Evolutionary conservation across 106 monocot species (phyloP).

Genomic region (Dendrobium catenatum): DNA sequence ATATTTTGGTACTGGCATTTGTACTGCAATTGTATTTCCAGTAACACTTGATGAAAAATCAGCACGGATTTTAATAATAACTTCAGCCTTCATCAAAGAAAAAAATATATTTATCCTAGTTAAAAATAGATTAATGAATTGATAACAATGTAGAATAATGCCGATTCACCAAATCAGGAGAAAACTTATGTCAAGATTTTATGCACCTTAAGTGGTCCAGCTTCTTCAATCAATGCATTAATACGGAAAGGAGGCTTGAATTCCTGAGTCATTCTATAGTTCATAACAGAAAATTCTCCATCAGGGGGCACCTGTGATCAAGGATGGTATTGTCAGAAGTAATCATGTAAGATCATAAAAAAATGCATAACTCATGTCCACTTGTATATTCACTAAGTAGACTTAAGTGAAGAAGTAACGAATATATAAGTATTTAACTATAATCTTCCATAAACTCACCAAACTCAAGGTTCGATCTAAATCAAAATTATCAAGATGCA

Average conservation of each 20-base stretch:
- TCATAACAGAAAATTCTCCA: conserved; percentile 99
- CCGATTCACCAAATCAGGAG: background rate
- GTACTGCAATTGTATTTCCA: conserved; percentile 63
- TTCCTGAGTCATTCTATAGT: conserved; percentile 95
- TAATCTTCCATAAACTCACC: conserved; percentile 39
- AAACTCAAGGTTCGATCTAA: conserved; percentile 69
- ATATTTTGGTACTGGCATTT: conserved; percentile 93
- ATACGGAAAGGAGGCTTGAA: conserved; percentile 96
- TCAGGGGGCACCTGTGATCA: conserved; percentile 72
- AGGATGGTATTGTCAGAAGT: background rate
- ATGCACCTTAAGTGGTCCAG: conserved; percentile 59
- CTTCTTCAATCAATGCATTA: conserved; percentile 94
- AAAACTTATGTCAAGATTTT: background rate
- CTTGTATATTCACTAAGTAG: background rate
- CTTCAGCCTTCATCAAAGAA: conserved; percentile 56
- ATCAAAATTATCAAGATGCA: conserved; percentile 92
- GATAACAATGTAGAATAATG: background rate
- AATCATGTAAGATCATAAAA: background rate
- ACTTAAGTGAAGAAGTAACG: background rate
- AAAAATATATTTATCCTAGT: background rate
- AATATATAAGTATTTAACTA: background rate
- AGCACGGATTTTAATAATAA: conserved; percentile 80
- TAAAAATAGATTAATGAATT: background rate
- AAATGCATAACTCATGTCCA: background rate
- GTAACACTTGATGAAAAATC: conserved; percentile 79